phyloP scores from a whole-genome alignment of 345 rosid genomes.

The Citropsis articulata region DNA sequence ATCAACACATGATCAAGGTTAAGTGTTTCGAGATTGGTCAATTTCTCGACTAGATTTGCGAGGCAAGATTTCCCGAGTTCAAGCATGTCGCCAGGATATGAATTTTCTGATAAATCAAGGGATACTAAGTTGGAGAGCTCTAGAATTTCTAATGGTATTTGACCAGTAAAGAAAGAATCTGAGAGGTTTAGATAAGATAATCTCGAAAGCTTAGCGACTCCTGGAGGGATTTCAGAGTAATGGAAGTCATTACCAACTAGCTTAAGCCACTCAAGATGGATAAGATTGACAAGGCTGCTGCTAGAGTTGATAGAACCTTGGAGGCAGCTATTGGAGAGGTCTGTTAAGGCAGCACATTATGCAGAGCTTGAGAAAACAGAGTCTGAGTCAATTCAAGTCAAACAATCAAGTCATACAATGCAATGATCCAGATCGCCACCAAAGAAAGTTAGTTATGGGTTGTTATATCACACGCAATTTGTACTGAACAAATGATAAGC shows the following conservation, averaged over 20 bases:
- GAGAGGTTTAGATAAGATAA: constrained; percentile 7
- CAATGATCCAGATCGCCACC: too few relatives aligned
- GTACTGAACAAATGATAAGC: too few relatives aligned
- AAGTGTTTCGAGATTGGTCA: constrained; percentile 10
- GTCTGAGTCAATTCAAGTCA: too few relatives aligned
- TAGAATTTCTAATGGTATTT: not conserved
- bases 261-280: not conserved
- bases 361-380: too few relatives aligned
- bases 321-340: not conserved
- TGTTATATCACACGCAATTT: too few relatives aligned
- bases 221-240: not conserved
- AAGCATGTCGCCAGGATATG: not conserved
- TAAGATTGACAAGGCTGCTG: constrained; percentile 1
- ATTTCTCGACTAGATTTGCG: not conserved
- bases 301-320: not conserved
- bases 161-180: not conserved
- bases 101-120: constrained; percentile 13
- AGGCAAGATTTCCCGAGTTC: not conserved
- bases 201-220: not conserved
- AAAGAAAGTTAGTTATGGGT: too few relatives aligned
- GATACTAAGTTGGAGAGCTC: not conserved
- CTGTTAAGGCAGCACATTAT: too few relatives aligned
- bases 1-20: not conserved
- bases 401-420: too few relatives aligned
- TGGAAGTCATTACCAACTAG: not conserved